Conservation (phyloP, 441 rosid species). For the Jatropha podagrica region DNA sequence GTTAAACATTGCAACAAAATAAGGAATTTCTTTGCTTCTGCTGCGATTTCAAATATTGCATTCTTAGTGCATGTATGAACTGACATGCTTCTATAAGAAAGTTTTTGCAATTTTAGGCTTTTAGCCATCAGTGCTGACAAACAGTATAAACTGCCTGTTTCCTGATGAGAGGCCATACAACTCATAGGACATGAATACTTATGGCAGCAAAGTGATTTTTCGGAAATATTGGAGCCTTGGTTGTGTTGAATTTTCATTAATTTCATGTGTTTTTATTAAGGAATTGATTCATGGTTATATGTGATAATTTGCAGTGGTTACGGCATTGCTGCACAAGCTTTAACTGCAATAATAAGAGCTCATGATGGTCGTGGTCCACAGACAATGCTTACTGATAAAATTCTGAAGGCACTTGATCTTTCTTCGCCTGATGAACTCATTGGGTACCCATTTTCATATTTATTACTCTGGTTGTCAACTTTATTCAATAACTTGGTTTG, state of each 20-base stretch:
- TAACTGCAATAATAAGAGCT: conserved; percentile 79
- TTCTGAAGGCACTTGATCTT: conserved; percentile 62
- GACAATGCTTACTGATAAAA: conserved; percentile 63
- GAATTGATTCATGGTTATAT: background rate
- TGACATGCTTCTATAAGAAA: background rate
- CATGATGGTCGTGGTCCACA: conserved; percentile 86
- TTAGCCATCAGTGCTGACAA: background rate
- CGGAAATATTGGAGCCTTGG: background rate
- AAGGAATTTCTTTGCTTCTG: background rate
- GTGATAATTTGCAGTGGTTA: conserved; percentile 67
- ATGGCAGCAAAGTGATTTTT: background rate
- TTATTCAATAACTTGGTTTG: background rate
- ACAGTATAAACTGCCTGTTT: background rate
- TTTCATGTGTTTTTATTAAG: background rate
- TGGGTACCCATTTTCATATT: conserved; percentile 45
- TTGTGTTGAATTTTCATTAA: background rate
- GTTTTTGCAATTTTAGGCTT: background rate
- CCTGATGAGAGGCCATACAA: background rate
- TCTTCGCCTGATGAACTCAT: conserved; percentile 86
- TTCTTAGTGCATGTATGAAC: background rate
- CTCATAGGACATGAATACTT: background rate
- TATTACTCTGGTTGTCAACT: background rate
- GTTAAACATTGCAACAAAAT: background rate
- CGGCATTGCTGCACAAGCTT: conserved; percentile 89
- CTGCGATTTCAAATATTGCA: background rate